phyloP scores from a whole-genome alignment of 2,329 filamentous ascomycete species.

The Penicillium sp. region DNA sequence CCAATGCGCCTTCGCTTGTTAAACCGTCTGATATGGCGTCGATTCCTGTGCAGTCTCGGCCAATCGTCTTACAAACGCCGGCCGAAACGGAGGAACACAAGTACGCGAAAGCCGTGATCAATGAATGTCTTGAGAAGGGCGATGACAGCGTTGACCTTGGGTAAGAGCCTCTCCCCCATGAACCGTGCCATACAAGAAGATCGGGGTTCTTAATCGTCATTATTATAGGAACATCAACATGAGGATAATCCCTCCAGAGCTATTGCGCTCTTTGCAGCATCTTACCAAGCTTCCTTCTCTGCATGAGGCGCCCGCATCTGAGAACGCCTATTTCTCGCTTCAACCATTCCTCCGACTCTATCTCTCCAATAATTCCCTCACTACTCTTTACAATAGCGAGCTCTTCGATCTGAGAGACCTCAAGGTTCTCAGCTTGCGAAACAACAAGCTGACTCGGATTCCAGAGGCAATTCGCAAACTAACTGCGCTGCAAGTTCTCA shows the following conservation, averaged over 20 bases:
- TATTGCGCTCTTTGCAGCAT: conserved; percentile 44
- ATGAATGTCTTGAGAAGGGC: conserved; percentile 49
- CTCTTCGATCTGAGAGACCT: conserved; percentile 48
- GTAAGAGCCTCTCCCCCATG: conserved; percentile 34
- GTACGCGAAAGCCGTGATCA: conserved; percentile 42
- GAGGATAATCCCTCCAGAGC: conserved; percentile 35
- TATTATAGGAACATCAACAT: conserved; percentile 37
- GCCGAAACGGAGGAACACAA: conserved; percentile 43
- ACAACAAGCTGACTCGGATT: conserved; percentile 50
- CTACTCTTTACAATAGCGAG: conserved; percentile 40
- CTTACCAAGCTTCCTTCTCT: conserved; percentile 46
- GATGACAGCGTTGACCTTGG: conserved; percentile 51
- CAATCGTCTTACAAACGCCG: conserved; percentile 27
- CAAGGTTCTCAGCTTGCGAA: conserved; percentile 50
- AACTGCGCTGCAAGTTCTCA: conserved; percentile 49
- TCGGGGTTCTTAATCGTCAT: conserved; percentile 1
- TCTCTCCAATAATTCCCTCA: conserved; percentile 48
- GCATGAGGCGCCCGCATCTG: conserved; percentile 38
- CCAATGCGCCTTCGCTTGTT: background rate
- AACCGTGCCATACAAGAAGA: background rate
- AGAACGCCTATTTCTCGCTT: conserved; percentile 45
- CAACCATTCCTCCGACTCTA: conserved; percentile 50
- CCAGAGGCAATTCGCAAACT: conserved; percentile 48
- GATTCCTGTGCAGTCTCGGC: conserved; percentile 12
- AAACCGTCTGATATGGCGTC: background rate